Evolutionary conservation across 2,329 filamentous ascomycete genomes (phyloP).

Genomic region (Macrophomina pseudophaseolina): DNA sequence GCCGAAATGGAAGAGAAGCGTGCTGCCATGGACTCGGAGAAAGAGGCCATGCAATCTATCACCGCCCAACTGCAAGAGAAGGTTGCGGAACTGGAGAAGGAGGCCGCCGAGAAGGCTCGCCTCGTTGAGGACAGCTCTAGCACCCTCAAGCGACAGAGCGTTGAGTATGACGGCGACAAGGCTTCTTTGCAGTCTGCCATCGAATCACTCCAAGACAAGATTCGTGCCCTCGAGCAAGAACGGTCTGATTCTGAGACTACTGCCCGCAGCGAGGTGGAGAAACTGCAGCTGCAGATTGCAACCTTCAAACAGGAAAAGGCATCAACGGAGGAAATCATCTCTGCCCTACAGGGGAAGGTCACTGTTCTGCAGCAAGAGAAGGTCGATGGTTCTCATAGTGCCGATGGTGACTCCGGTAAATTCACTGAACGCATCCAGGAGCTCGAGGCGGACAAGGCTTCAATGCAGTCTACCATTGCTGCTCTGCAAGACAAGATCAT

Average conservation of each 20-base stretch:
- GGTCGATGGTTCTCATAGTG: constrained; percentile 7
- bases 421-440: constrained; percentile 23
- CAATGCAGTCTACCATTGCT: constrained; percentile 21
- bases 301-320: constrained; percentile 21
- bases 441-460: constrained; percentile 16
- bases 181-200: constrained; percentile 20
- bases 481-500: constrained; percentile 24
- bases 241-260: constrained; percentile 3
- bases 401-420: background rate
- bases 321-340: constrained; percentile 16
- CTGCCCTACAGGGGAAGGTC: constrained; percentile 13
- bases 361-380: constrained; percentile 12
- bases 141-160: constrained; percentile 22
- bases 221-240: constrained; percentile 20
- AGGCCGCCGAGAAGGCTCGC: constrained; percentile 22
- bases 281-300: constrained; percentile 9
- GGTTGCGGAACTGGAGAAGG: constrained; percentile 14
- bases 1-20: constrained; percentile 12
- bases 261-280: constrained; percentile 5
- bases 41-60: constrained; percentile 16
- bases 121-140: constrained; percentile 20
- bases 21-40: constrained; percentile 13
- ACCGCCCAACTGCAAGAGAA: constrained; percentile 16
- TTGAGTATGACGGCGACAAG: constrained; percentile 24
- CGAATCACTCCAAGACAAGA: constrained; percentile 23